Conservation (phyloP, 441 rosid genomes). For the Aquilaria agallochum region DNA sequence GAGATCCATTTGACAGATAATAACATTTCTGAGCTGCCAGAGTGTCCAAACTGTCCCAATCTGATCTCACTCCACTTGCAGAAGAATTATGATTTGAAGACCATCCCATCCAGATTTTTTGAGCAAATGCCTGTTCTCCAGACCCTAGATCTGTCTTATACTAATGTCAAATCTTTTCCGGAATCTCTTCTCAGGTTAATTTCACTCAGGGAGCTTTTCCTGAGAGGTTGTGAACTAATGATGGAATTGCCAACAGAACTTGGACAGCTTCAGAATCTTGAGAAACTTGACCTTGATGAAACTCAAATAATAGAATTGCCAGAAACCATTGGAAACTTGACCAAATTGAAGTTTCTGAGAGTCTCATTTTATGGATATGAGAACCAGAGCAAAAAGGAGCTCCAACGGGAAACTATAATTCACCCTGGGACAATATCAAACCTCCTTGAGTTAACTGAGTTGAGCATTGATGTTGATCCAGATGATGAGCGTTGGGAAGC, state of each 20-base stretch:
- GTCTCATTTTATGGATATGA: slow-evolving; percentile 10
- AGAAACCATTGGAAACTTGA: slow-evolving; percentile 1
- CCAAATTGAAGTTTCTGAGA: slow-evolving; percentile 5
- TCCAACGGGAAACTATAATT: background rate
- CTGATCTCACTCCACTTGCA: slow-evolving; percentile 8
- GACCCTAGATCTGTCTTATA: slow-evolving; percentile 13
- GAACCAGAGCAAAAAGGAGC: background rate
- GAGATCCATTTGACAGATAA: slow-evolving; percentile 17
- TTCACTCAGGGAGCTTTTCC: slow-evolving; percentile 6
- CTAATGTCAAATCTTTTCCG: slow-evolving; percentile 14
- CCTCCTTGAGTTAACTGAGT: background rate
- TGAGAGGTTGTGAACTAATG: slow-evolving; percentile 11
- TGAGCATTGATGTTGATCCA: slow-evolving; percentile 9
- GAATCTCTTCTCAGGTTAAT: slow-evolving; percentile 13
- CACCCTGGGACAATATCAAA: slow-evolving; percentile 5
- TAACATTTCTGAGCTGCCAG: background rate
- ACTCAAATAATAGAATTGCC: slow-evolving; percentile 17
- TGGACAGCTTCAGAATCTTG: slow-evolving; percentile 18
- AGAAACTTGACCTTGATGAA: slow-evolving; percentile 22
- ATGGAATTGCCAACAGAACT: slow-evolving; percentile 8
- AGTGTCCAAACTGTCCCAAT: slow-evolving; percentile 6
- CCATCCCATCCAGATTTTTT: slow-evolving; percentile 10
- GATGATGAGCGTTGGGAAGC: slow-evolving; percentile 15
- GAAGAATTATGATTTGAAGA: slow-evolving; percentile 3
- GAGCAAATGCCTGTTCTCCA: slow-evolving; percentile 3